These are phyloP conservation scores for Pythium coloratum DNA, from an alignment of 352 stramenopile species.

Conservation along the genomic window DNA sequence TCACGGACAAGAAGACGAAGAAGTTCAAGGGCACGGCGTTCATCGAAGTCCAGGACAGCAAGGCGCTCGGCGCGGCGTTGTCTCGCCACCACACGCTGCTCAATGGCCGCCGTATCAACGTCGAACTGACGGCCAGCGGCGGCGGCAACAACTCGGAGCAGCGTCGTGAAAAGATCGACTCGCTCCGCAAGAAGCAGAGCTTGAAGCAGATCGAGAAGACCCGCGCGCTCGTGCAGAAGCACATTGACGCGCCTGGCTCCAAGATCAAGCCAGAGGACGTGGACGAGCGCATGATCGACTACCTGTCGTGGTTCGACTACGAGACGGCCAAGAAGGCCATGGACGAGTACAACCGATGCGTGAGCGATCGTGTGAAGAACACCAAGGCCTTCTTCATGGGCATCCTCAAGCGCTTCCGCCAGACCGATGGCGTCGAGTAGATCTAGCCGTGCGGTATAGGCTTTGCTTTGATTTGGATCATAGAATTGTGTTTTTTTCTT, in stretches of 20 bases:
- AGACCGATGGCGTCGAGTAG: conserved; percentile 78
- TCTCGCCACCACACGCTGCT: conserved; percentile 81
- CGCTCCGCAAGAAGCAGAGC: conserved; percentile 78
- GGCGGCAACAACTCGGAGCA: conserved; percentile 83
- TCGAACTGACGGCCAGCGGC: conserved; percentile 82
- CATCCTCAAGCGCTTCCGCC: conserved; percentile 85
- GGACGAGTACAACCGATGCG: conserved; percentile 78
- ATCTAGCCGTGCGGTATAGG: not conserved
- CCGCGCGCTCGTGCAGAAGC: conserved; percentile 77
- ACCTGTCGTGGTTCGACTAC: conserved; percentile 89
- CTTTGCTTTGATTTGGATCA: not conserved
- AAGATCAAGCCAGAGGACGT: conserved; percentile 78
- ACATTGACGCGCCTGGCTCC: conserved; percentile 67
- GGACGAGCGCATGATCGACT: conserved; percentile 87
- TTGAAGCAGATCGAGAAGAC: conserved; percentile 84
- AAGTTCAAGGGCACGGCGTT: conserved; percentile 86
- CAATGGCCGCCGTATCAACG: conserved; percentile 81
- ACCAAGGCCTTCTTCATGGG: conserved; percentile 90
- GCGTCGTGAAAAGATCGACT: conserved; percentile 66
- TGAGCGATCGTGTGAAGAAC: conserved; percentile 75
- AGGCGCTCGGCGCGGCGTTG: conserved; percentile 73
- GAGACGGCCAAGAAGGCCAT: conserved; percentile 82
- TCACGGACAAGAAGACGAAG: conserved; percentile 83
- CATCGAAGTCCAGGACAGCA: conserved; percentile 84
- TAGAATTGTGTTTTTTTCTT: conserved; percentile 7